These are phyloP conservation scores for Agaricus sinodeliciosus DNA, from an alignment of 768 basidiomycete genomes.

Conservation along the genomic window DNA sequence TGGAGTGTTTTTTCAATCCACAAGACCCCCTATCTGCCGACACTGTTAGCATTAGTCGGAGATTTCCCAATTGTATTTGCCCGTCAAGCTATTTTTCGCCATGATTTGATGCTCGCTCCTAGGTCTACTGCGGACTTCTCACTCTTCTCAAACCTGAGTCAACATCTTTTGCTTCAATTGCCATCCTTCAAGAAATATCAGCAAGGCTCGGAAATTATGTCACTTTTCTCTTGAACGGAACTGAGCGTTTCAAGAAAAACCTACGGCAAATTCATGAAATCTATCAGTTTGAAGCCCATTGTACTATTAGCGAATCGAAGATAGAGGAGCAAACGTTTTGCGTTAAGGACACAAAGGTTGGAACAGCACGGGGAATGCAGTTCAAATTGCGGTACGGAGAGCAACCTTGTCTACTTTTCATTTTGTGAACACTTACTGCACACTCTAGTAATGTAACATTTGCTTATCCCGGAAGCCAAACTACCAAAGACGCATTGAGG, in stretches of 20 bases:
- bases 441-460: constrained; percentile 20
- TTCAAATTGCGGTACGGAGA: neutral
- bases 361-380: neutral
- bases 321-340: too few relatives aligned
- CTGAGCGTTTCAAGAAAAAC: neutral
- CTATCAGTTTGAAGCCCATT: neutral
- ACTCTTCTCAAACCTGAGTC: constrained; percentile 15
- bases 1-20: too few relatives aligned
- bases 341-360: neutral
- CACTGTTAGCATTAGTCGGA: neutral
- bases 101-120: neutral
- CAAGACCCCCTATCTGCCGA: too few relatives aligned
- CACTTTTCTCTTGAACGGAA: constrained; percentile 8
- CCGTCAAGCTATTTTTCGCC: neutral
- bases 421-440: neutral
- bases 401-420: constrained; percentile 4
- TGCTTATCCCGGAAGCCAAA: constrained; percentile 28
- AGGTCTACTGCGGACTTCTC: constrained; percentile 16
- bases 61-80: neutral
- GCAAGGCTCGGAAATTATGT: constrained; percentile 10
- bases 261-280: neutral
- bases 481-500: constrained; percentile 17
- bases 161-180: constrained; percentile 17
- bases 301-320: too few relatives aligned
- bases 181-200: constrained; percentile 19